Evolutionary conservation across 1,284 basidiomycete species (phyloP).

Genomic region (Mrakiaceae sp.): DNA sequence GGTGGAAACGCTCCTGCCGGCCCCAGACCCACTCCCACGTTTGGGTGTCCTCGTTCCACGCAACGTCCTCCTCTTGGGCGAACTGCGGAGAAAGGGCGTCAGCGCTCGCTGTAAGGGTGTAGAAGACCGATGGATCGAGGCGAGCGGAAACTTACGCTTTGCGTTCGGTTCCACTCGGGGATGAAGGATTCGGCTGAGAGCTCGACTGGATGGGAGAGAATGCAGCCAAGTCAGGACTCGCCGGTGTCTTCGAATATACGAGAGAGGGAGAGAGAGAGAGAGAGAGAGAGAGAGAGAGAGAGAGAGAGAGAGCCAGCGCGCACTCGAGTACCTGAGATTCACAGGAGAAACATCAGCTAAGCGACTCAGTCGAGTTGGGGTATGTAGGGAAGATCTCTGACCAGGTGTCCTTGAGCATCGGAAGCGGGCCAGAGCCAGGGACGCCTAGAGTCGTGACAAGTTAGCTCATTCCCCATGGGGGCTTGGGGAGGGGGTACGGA

Average conservation of each 20-base stretch:
- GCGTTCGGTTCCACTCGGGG: constrained; percentile 8
- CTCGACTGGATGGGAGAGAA: constrained; percentile 3
- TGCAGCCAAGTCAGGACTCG: too few species aligned
- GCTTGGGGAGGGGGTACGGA: not conserved
- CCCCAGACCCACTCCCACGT: constrained; percentile 15
- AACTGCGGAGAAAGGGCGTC: not conserved
- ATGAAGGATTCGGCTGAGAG: not conserved
- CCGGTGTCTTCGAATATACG: too few species aligned
- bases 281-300: too few species aligned
- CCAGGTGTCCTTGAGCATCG: constrained; percentile 8
- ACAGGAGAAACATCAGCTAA: too few species aligned
- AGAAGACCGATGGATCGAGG: not conserved
- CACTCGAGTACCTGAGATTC: too few species aligned
- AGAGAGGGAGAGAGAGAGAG: too few species aligned
- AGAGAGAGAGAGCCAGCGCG: too few species aligned
- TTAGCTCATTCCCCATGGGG: not conserved
- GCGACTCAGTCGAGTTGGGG: too few species aligned
- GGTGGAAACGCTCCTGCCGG: constrained; percentile 6
- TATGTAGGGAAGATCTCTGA: too few species aligned
- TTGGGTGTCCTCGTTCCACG: not conserved
- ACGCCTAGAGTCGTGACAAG: not conserved
- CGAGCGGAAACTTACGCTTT: not conserved
- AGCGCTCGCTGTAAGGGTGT: not conserved
- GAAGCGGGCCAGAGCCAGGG: constrained; percentile 4
- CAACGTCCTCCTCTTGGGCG: constrained; percentile 14